These are phyloP conservation scores for Calonectria naviculata DNA, from an alignment of 2,329 filamentous ascomycete species.

Conservation along the genomic window DNA sequence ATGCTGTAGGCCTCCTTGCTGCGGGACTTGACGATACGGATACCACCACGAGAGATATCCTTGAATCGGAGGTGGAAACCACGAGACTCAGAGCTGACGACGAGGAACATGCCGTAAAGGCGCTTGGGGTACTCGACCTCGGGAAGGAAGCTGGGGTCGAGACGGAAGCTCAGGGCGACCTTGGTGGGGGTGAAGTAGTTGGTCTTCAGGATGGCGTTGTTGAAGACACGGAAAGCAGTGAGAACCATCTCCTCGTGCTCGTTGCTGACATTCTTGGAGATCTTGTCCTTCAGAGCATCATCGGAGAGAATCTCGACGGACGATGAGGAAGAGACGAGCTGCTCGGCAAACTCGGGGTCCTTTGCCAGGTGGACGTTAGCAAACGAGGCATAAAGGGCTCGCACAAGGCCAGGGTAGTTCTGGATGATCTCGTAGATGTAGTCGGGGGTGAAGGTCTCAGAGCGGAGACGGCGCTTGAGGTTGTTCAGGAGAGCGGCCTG, in stretches of 20 bases:
- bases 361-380: conserved; percentile 82
- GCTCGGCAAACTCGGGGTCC: conserved; percentile 61
- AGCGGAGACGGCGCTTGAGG: conserved; percentile 93
- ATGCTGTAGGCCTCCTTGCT: conserved; percentile 96
- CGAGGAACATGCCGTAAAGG: conserved; percentile 97
- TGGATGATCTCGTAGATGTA: conserved; percentile 98
- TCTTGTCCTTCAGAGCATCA: conserved; percentile 77
- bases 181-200: conserved; percentile 99
- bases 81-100: conserved; percentile 95
- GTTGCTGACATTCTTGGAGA: conserved; percentile 83
- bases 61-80: conserved; percentile 98
- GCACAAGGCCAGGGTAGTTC: conserved; percentile 87
- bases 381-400: conserved; percentile 90
- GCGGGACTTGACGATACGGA: conserved; percentile 97
- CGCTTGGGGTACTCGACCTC: conserved; percentile 92
- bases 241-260: conserved; percentile 99
- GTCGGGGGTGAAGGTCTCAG: conserved; percentile 97
- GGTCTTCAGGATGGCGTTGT: conserved; percentile 92
- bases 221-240: conserved; percentile 96
- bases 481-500: conserved; percentile 91
- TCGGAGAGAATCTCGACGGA: conserved; percentile 79
- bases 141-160: conserved; percentile 90
- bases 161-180: conserved; percentile 95
- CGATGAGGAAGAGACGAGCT: conserved; percentile 65
- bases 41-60: conserved; percentile 95